These are phyloP conservation scores for Entomortierella parvispora DNA, from an alignment of 192 early-diverging fungal species.

Conservation along the genomic window DNA sequence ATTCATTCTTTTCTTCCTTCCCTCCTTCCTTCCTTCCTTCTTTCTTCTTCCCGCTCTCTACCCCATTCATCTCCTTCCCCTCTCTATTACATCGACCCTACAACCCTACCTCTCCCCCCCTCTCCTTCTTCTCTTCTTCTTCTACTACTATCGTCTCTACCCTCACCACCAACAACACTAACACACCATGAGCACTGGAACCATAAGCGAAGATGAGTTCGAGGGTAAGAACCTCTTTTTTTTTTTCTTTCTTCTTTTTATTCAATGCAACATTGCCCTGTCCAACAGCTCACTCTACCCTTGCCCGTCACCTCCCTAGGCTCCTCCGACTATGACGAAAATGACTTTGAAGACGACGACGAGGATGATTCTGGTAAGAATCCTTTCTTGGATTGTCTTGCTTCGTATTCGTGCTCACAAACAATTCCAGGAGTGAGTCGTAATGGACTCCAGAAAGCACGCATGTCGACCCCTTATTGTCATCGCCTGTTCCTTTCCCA, in stretches of 20 bases:
- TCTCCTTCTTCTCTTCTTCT: background rate
- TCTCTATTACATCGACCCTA: background rate
- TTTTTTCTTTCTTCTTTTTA: background rate
- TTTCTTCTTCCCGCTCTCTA: background rate
- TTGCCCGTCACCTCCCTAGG: slow-evolving; percentile 7
- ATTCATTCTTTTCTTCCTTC: background rate
- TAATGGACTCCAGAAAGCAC: background rate
- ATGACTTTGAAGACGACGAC: slow-evolving; percentile 25
- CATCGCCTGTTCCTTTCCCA: no score
- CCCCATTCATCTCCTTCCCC: background rate
- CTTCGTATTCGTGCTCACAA: no score
- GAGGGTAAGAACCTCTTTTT: slow-evolving; percentile 19
- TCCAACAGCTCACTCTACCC: background rate
- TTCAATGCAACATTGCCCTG: background rate
- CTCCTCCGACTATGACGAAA: slow-evolving; percentile 38
- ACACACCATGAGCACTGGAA: slow-evolving; percentile 34
- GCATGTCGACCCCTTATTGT: background rate
- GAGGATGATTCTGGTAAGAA: slow-evolving; percentile 45
- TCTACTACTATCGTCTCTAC: background rate
- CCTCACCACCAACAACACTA: background rate
- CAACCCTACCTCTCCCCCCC: background rate
- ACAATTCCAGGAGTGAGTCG: no score
- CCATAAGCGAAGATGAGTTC: slow-evolving; percentile 46
- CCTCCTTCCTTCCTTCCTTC: background rate
- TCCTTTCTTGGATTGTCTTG: background rate